Evolutionary conservation across 2,329 filamentous ascomycete genomes (phyloP).

Genomic region (Epichloe sibirici): DNA sequence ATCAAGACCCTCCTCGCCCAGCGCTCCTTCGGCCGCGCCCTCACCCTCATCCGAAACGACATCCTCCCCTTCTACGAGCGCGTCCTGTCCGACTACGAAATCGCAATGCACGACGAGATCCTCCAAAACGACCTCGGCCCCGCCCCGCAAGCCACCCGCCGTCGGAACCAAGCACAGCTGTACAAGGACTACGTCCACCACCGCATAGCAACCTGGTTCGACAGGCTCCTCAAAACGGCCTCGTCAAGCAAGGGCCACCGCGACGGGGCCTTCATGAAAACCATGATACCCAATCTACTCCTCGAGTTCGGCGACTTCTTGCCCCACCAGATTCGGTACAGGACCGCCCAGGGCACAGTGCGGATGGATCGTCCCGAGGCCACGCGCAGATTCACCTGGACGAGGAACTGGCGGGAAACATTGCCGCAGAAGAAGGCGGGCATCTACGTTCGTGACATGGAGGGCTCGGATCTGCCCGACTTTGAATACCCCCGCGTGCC

Average conservation of each 20-base stretch:
- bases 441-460: conserved; percentile 5
- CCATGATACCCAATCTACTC: conserved; percentile 19
- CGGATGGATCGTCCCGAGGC: conserved; percentile 13
- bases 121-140: conserved; percentile 15
- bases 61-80: conserved; percentile 26
- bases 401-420: conserved; percentile 11
- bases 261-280: conserved; percentile 10
- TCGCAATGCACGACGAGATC: conserved; percentile 21
- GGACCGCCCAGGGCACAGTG: conserved; percentile 20
- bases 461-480: conserved; percentile 9
- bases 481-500: conserved; percentile 14
- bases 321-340: conserved; percentile 18
- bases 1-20: conserved; percentile 26
- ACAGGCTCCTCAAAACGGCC: conserved; percentile 15
- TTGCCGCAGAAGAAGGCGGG: conserved; percentile 15
- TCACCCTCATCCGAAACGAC: conserved; percentile 26
- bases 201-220: conserved; percentile 17
- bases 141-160: conserved; percentile 10
- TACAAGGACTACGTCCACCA: conserved; percentile 22
- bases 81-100: conserved; percentile 14
- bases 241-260: conserved; percentile 13
- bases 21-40: conserved; percentile 17
- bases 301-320: conserved; percentile 23
- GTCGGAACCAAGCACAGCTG: conserved; percentile 17
- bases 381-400: conserved; percentile 13